Evolutionary conservation across 371 early-diverging fungal genomes (phyloP).

Genomic region (Circinella umbellata): DNA sequence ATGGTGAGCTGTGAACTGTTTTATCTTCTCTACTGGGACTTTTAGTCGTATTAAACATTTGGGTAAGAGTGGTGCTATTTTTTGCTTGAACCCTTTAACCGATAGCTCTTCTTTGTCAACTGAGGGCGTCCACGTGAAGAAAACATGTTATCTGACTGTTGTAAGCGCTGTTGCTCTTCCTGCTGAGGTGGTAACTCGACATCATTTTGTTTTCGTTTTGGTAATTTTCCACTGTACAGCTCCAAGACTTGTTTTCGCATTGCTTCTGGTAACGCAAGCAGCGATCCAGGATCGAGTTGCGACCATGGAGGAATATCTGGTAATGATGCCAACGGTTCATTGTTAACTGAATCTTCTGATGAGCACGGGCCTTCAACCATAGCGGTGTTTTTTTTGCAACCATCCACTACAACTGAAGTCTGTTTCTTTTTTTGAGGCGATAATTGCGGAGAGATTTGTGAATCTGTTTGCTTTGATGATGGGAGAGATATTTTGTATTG

Average conservation of each 20-base stretch:
- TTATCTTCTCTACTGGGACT: background rate
- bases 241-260: conserved; percentile 44
- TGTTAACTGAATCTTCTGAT: background rate
- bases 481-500: conserved; percentile 3
- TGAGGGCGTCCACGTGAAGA: background rate
- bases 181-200: background rate
- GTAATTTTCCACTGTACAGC: conserved; percentile 33
- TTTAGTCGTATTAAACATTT: conserved; percentile 2
- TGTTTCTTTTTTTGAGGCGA: too few relatives aligned
- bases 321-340: conserved; percentile 2
- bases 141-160: background rate
- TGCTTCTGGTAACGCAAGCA: conserved; percentile 47
- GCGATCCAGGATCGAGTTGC: conserved; percentile 48
- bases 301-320: conserved; percentile 58
- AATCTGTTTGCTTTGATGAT: too few relatives aligned
- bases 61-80: conserved; percentile 3
- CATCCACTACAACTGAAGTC: too few relatives aligned
- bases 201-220: background rate
- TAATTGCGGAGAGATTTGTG: too few relatives aligned
- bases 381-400: background rate
- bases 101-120: background rate
- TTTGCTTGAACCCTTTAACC: background rate
- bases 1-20: background rate
- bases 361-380: background rate
- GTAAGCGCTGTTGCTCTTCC: background rate